Evolutionary conservation across 2,329 filamentous ascomycete species (phyloP), one percentile per base, ranked within the genome.

Genomic region (Penicillium sp.): DNA sequence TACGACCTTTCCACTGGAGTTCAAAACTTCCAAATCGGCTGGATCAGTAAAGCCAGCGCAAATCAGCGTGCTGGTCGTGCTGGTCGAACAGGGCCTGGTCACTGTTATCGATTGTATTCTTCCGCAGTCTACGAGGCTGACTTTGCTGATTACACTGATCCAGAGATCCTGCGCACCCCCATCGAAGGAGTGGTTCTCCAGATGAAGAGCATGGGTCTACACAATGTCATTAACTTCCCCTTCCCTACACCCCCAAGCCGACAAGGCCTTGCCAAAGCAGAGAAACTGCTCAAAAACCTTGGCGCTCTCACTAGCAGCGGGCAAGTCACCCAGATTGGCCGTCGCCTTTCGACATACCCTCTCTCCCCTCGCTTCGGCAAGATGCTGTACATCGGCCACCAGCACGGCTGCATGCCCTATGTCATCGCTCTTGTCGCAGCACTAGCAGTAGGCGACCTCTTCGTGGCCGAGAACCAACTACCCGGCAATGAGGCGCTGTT

Each of bases 21-120:
- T 0, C 95, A 99, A 75, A 97, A 90, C 72, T 99, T 97, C 73
- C 91, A 97, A 70, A 87, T 99, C 56, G 90, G 90, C 43, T 99
- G 94, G 92, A 96, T 98, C 74, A 97, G 93, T 80, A 98, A 99
- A 79, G 95, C 95, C 30, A 96, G 92, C 74, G 94, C 95, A 7
- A 91, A 89, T 66, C 95, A 99, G 77, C 86, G 95, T 74, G 88
- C 92, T 61, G 95, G 95, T 79, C 92, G 95, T 84, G 95, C 95
- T 59, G 95, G 96, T 65, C 89, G 95, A 82, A 99, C 94, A 4
- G 94, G 93, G 0, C 93, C 95, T 1, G 95, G 95, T 7, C 96
- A 99, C 77, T 98, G 94, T 78, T 99, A 97, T 79, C 84, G 93
- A 59, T 79, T 99, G 4, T 99, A 97, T 78, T 97, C 93, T 0